A percentile compares a stretch with the other conserved stretches of the same genome.
phyloP scores from a whole-genome alignment of 768 basidiomycete species.

The Cubamyces sp. region DNA sequence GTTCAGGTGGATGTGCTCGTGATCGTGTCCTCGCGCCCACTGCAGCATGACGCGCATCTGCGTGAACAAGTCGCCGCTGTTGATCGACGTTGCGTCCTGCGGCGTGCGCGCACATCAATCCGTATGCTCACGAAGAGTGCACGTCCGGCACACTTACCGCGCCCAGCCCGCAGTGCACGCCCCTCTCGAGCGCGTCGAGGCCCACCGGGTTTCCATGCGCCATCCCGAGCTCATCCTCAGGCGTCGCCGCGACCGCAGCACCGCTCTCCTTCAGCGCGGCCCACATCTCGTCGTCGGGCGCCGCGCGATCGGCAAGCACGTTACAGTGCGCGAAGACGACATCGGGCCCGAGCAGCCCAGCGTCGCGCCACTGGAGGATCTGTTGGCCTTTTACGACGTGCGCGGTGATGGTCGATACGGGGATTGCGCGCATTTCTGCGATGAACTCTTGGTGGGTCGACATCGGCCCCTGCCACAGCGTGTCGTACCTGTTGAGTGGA shows the following conservation, averaged over 20 bases:
- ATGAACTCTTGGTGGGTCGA: conserved; percentile 29
- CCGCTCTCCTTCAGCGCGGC: conserved; percentile 33
- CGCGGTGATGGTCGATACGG: conserved; percentile 32
- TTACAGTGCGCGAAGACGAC: conserved; percentile 38
- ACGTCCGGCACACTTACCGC: conserved; percentile 22
- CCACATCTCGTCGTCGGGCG: conserved; percentile 35
- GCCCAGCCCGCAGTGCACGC: conserved; percentile 36
- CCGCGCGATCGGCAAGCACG: conserved; percentile 29
- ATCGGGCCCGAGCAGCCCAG: conserved; percentile 34
- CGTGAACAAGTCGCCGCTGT: conserved; percentile 36
- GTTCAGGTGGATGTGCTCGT: conserved; percentile 26
- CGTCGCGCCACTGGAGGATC: conserved; percentile 31
- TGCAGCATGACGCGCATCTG: conserved; percentile 38
- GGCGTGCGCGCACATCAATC: conserved; percentile 21
- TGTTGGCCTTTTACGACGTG: conserved; percentile 32
- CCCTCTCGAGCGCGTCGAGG: conserved; percentile 34
- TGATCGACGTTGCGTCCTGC: conserved; percentile 33
- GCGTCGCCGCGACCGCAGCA: conserved; percentile 33
- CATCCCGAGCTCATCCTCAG: conserved; percentile 39
- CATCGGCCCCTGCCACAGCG: conserved; percentile 17
- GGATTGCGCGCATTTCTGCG: conserved; percentile 27
- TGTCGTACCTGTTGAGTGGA: conserved; percentile 31
- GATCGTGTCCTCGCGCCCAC: conserved; percentile 31
- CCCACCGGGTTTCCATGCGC: conserved; percentile 36
- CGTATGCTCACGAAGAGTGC: not conserved